A percentile compares a stretch with the other conserved stretches of the same genome.
Conservation (phyloP, 2,329 filamentous ascomycete genomes). For the Alternaria sp. region DNA sequence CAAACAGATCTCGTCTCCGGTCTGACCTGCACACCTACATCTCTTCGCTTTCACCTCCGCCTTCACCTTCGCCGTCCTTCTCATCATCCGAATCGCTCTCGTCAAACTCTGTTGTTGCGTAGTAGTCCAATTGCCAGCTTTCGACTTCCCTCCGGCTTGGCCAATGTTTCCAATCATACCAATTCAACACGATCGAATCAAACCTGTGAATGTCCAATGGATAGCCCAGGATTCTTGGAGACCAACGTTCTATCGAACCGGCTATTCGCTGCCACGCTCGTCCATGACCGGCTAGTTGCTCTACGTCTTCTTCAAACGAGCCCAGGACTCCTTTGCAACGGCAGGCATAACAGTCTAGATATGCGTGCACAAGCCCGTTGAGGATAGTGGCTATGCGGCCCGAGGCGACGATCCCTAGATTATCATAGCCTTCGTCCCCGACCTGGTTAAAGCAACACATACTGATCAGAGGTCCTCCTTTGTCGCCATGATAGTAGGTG, state of each 20-base stretch:
- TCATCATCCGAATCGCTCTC: too few species aligned
- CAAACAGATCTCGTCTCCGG: not conserved
- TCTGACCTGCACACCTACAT: too few species aligned
- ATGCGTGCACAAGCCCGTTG: not conserved
- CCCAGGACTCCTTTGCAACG: rapidly evolving
- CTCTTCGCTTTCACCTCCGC: too few species aligned
- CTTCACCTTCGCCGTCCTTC: too few species aligned
- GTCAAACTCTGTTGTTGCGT: too few species aligned
- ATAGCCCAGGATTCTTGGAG: not conserved
- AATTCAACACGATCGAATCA: not conserved
- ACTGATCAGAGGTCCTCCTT: too few species aligned
- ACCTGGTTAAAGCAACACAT: too few species aligned
- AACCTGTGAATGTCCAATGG: not conserved
- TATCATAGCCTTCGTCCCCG: too few species aligned
- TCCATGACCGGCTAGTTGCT: not conserved
- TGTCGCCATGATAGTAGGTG: too few species aligned
- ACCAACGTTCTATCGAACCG: not conserved
- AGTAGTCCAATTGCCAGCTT: not conserved
- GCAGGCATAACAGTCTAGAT: not conserved
- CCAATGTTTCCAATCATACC: not conserved
- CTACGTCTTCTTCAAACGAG: not conserved
- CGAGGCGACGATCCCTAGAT: too few species aligned
- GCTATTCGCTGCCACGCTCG: not conserved
- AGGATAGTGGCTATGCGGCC: not conserved
- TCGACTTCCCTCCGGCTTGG: not conserved